Percentiles rank a stretch among this genome's conserved stretches.
Conservation (phyloP, 2,329 filamentous ascomycete genomes). For the Fusarium neocosmosporiellum region DNA sequence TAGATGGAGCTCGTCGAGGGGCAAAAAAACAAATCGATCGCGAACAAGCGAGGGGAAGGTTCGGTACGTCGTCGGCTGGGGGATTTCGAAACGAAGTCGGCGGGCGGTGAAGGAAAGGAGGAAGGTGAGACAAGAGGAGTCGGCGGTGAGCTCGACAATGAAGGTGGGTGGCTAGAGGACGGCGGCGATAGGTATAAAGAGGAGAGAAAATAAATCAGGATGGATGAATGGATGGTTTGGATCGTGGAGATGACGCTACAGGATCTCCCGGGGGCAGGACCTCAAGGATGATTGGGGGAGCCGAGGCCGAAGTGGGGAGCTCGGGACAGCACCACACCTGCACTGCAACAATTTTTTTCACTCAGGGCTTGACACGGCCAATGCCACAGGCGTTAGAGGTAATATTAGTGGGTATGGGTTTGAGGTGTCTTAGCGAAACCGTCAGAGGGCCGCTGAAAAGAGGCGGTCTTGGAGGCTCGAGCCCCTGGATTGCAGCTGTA, state of each 20-base stretch:
- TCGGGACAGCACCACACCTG: conserved; percentile 29
- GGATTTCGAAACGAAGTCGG: conserved; percentile 14
- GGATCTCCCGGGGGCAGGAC: conserved; percentile 34
- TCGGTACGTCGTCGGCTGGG: conserved; percentile 17
- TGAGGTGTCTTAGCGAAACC: conserved; percentile 13
- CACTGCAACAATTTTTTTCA: conserved; percentile 36
- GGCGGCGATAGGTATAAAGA: conserved; percentile 17
- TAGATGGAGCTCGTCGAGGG: conserved; percentile 6
- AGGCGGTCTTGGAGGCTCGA: conserved; percentile 10
- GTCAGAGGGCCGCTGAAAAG: conserved; percentile 8
- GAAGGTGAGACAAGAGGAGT: background rate
- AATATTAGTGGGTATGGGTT: conserved; percentile 33
- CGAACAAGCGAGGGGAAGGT: conserved; percentile 23
- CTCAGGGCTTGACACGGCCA: conserved; percentile 33
- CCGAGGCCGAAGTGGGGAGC: conserved; percentile 36
- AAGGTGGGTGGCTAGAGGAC: conserved; percentile 3
- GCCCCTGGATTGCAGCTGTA: conserved; percentile 4
- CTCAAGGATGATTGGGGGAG: conserved; percentile 40
- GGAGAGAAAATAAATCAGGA: conserved; percentile 28
- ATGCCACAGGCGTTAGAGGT: conserved; percentile 27
- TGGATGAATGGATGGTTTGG: conserved; percentile 33
- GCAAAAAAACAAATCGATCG: conserved; percentile 16
- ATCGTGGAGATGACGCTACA: conserved; percentile 47
- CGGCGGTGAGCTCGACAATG: background rate
- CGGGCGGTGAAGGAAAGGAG: conserved; percentile 2